phyloP scores from a whole-genome alignment of 2,329 filamentous ascomycete species.

The Hymenoscyphus scutula region DNA sequence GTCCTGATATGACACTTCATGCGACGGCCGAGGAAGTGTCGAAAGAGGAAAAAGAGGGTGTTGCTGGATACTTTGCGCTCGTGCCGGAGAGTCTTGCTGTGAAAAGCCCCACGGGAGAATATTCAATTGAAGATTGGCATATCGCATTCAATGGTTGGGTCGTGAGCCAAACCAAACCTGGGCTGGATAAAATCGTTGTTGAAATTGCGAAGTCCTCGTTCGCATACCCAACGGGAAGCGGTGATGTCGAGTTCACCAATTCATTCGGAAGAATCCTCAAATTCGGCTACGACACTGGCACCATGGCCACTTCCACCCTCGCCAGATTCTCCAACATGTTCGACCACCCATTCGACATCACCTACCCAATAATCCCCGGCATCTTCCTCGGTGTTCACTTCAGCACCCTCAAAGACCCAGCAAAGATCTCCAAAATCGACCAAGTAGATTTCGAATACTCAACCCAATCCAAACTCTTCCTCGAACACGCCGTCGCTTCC shows the following conservation, averaged over 20 bases:
- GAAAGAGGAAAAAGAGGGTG: conserved; percentile 10
- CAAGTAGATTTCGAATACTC: conserved; percentile 19
- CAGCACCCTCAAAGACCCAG: conserved; percentile 20
- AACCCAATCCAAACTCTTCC: conserved; percentile 14
- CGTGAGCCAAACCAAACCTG: conserved; percentile 9
- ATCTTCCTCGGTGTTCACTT: conserved; percentile 24
- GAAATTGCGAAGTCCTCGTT: conserved; percentile 36
- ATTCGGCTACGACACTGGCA: conserved; percentile 14
- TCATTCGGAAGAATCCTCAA: conserved; percentile 42
- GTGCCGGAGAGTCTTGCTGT: conserved; percentile 23
- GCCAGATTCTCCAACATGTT: conserved; percentile 31
- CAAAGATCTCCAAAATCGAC: conserved; percentile 15
- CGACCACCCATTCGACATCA: conserved; percentile 29
- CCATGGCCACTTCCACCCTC: conserved; percentile 34
- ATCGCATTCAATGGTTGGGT: conserved; percentile 26
- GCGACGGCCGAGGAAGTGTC: conserved; percentile 15
- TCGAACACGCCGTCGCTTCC: conserved; percentile 13
- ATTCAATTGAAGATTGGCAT: conserved; percentile 18
- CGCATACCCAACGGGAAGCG: conserved; percentile 38
- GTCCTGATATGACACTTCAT: conserved; percentile 26
- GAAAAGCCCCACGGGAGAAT: not conserved
- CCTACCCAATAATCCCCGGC: conserved; percentile 21
- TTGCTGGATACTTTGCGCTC: conserved; percentile 21
- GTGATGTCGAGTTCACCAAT: conserved; percentile 34
- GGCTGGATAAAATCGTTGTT: conserved; percentile 8